A percentile compares a stretch with the other conserved stretches of the same genome.
phyloP scores from a whole-genome alignment of 1,139 yeast genomes.

The Hyphopichia pseudoburtonii region DNA sequence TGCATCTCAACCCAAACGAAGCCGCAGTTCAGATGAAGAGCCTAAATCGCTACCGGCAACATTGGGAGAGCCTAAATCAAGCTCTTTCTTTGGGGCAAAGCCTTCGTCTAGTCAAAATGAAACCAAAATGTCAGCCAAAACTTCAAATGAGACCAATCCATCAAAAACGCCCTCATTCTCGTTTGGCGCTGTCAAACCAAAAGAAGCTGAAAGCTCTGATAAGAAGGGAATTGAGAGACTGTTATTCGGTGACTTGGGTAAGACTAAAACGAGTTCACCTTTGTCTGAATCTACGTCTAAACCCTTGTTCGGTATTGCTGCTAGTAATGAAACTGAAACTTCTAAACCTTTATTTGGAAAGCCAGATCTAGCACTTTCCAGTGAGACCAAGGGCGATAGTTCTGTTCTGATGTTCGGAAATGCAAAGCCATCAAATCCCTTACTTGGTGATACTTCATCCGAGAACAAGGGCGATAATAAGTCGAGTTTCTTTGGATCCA shows the following conservation, averaged over 20 bases:
- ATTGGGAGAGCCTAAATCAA: too few relatives aligned
- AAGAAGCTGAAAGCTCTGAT: background rate
- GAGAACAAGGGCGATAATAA: background rate
- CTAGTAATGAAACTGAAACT: background rate
- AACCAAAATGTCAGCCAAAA: background rate
- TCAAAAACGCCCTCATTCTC: constrained; percentile 11
- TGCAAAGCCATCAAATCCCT: constrained; percentile 4
- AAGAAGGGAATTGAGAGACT: constrained; percentile 9
- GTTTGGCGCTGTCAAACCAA: constrained; percentile 7
- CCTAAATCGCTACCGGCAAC: too few relatives aligned
- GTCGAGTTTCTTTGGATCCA: too few relatives aligned
- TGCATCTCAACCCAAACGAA: too few relatives aligned
- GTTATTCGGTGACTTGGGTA: constrained; percentile 11
- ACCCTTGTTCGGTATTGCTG: background rate
- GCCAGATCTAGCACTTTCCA: background rate
- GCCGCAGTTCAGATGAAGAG: too few relatives aligned
- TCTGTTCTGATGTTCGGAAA: too few relatives aligned
- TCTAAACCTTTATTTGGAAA: constrained; percentile 1
- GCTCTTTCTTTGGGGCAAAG: too few relatives aligned
- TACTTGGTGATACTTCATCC: background rate
- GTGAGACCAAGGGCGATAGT: background rate
- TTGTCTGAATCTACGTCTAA: background rate
- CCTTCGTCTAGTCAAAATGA: too few relatives aligned
- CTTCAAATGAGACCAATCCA: constrained; percentile 5
- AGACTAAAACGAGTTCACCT: background rate